phyloP scores from a whole-genome alignment of 306 rosid genomes.

The Vicia sativa region DNA sequence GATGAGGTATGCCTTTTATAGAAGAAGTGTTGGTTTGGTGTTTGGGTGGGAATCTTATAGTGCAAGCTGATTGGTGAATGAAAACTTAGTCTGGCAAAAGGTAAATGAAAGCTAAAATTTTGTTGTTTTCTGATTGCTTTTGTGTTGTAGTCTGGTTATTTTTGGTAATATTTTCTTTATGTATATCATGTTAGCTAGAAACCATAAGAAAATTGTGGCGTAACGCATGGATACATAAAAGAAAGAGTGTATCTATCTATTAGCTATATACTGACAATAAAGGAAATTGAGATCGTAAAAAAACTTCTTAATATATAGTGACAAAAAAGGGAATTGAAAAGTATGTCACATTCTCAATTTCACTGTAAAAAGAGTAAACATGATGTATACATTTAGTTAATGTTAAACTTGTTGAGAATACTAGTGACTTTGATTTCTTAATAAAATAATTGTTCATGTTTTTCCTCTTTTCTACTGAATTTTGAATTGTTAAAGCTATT shows the following conservation, averaged over 20 bases:
- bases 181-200: constrained; percentile 26
- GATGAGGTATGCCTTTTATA: background rate
- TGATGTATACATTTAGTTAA: too few species aligned
- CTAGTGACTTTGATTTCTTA: background rate
- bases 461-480: background rate
- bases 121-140: constrained; percentile 34
- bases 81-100: constrained; percentile 11
- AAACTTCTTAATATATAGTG: too few species aligned
- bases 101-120: constrained; percentile 15
- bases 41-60: constrained; percentile 35
- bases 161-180: constrained; percentile 32
- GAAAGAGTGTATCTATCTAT: background rate
- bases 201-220: constrained; percentile 33
- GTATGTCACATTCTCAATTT: background rate
- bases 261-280: background rate
- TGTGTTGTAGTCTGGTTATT: constrained; percentile 37
- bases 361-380: too few species aligned
- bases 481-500: background rate
- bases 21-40: background rate
- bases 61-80: constrained; percentile 16
- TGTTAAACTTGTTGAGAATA: background rate
- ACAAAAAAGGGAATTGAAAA: background rate
- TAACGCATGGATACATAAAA: constrained; percentile 37
- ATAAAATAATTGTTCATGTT: background rate
- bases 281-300: too few species aligned